A percentile compares a stretch with the other conserved stretches of the same genome.
Conservation (phyloP, 768 basidiomycete species). For the Suillus spraguei region DNA sequence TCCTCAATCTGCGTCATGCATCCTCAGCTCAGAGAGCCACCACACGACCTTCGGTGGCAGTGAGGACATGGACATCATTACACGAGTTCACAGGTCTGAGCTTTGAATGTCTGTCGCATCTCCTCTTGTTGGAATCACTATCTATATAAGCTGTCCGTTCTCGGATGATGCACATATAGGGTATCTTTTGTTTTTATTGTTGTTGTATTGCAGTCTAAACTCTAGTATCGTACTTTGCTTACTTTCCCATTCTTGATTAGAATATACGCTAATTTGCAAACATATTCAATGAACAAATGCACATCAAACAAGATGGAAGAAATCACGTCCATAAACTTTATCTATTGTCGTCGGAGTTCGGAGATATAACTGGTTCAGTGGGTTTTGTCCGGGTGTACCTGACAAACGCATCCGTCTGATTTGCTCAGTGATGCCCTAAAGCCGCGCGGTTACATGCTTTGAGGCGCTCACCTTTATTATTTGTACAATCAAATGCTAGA, state of each 20-base stretch:
- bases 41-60: conserved; percentile 31
- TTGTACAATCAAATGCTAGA: no score
- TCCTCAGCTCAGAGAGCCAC: conserved; percentile 18
- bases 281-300: no score
- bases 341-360: no score
- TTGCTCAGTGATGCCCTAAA: no score
- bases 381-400: no score
- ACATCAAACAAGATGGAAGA: no score
- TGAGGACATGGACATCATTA: conserved; percentile 25
- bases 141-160: not conserved
- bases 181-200: not conserved
- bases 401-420: no score
- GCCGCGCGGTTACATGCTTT: no score
- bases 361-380: no score
- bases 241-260: not conserved
- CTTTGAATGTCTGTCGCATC: conserved; percentile 15
- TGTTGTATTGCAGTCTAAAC: not conserved
- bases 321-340: no score
- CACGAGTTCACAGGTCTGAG: conserved; percentile 15
- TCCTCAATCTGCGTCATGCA: conserved; percentile 12
- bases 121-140: not conserved
- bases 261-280: not conserved
- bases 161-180: not conserved
- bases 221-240: not conserved
- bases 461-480: no score